Evolutionary conservation across 768 basidiomycete genomes (phyloP).

Genomic region (Termitomyces sp.): DNA sequence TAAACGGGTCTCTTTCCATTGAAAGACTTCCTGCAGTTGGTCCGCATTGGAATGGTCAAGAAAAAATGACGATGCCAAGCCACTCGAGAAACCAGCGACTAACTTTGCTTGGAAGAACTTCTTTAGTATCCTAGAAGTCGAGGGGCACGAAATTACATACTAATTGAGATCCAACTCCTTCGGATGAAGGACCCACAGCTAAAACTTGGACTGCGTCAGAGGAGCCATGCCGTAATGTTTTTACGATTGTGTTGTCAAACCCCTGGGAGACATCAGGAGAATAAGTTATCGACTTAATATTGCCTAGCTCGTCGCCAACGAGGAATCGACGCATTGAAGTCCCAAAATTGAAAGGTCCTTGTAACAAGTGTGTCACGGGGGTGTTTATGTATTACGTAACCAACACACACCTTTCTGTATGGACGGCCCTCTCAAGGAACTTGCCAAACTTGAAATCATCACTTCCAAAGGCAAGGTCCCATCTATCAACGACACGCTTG

Average conservation of each 20-base stretch:
- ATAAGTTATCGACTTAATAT: slow-evolving; percentile 61
- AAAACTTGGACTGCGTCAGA: slow-evolving; percentile 32
- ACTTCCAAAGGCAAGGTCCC: slow-evolving; percentile 51
- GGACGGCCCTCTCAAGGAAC: slow-evolving; percentile 77
- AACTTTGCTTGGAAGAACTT: slow-evolving; percentile 50
- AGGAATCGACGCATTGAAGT: slow-evolving; percentile 62
- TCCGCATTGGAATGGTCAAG: slow-evolving; percentile 37
- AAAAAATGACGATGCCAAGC: slow-evolving; percentile 43
- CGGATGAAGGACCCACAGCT: slow-evolving; percentile 22
- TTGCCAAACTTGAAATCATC: slow-evolving; percentile 71
- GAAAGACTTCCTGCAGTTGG: slow-evolving; percentile 31
- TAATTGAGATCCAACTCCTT: slow-evolving; percentile 25
- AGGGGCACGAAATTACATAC: slow-evolving; percentile 29
- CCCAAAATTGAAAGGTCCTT: background rate
- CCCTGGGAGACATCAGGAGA: slow-evolving; percentile 23
- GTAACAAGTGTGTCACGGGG: background rate
- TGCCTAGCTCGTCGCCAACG: slow-evolving; percentile 76
- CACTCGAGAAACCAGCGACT: slow-evolving; percentile 62
- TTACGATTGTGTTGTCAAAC: slow-evolving; percentile 31
- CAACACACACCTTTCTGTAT: slow-evolving; percentile 30
- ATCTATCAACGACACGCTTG: slow-evolving; percentile 58
- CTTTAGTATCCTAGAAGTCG: slow-evolving; percentile 1
- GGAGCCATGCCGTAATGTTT: slow-evolving; percentile 31
- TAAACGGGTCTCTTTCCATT: slow-evolving; percentile 68
- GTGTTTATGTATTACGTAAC: slow-evolving; percentile 12